phyloP scores from a whole-genome alignment of 306 rosid species.

The Benincasa hispida region DNA sequence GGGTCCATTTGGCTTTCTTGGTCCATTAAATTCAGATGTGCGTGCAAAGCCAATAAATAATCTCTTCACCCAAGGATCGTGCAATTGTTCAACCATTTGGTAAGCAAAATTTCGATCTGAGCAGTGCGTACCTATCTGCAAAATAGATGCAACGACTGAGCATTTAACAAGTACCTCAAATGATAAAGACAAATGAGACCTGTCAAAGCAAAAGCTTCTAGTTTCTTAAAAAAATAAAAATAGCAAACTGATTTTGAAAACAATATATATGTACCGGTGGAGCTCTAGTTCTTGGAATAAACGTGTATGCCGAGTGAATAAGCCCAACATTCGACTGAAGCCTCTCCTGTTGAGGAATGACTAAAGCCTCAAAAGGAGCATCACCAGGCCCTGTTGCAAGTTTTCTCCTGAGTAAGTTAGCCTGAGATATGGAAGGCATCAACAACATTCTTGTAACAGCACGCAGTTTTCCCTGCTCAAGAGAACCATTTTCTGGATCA shows the following conservation, averaged over 20 bases:
- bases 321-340: conserved; percentile 58
- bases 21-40: conserved; percentile 82
- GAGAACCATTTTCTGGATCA: conserved; percentile 36
- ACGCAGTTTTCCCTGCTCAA: conserved; percentile 61
- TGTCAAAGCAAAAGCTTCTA: not conserved
- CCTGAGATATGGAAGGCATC: conserved; percentile 58
- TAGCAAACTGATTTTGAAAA: conserved; percentile 10
- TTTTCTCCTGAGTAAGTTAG: conserved; percentile 28
- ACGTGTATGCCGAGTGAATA: conserved; percentile 76
- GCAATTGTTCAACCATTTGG: conserved; percentile 71
- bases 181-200: conserved; percentile 3
- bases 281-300: conserved; percentile 80
- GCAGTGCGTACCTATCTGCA: conserved; percentile 65
- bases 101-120: conserved; percentile 73
- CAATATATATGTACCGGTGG: conserved; percentile 58
- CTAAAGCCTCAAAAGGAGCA: conserved; percentile 76
- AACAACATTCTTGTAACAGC: conserved; percentile 71
- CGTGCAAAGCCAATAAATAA: conserved; percentile 87
- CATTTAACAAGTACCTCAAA: conserved; percentile 4
- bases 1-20: conserved; percentile 57
- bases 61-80: conserved; percentile 84
- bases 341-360: conserved; percentile 61
- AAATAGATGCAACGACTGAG: conserved; percentile 12
- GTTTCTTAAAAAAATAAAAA: not conserved
- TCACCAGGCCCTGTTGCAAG: conserved; percentile 51